Evolutionary conservation across 1,139 yeast genomes (phyloP).

Genomic region (Magnusiomyces sp.): DNA sequence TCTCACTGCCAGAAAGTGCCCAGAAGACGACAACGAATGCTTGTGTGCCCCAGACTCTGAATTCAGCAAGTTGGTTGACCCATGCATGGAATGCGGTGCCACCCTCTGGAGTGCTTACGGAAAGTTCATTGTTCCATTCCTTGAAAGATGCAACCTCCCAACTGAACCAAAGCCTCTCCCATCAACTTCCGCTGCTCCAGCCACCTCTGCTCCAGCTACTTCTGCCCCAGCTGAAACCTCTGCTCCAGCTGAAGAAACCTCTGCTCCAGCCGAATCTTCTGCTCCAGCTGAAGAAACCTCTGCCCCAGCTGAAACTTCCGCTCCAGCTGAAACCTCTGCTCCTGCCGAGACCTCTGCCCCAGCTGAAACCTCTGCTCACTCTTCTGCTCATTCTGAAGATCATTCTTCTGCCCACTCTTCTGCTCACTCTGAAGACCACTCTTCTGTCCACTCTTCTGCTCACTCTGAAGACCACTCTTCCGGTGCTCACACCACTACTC

Average conservation of each 20-base stretch:
- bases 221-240: conserved; percentile 1
- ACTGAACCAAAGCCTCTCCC: conserved; percentile 2
- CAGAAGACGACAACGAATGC: conserved; percentile 7
- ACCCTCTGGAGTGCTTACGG: conserved; percentile 12
- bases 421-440: neutral
- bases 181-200: conserved; percentile 1
- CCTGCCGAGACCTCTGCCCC: neutral
- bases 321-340: conserved; percentile 4
- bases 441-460: neutral
- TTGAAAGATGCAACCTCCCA: conserved; percentile 6
- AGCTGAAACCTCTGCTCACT: conserved; percentile 1
- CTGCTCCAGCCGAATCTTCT: conserved; percentile 2
- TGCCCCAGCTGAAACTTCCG: neutral
- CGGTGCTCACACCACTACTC: neutral
- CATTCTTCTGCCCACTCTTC: neutral
- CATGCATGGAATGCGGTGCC: conserved; percentile 12
- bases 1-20: conserved; percentile 10
- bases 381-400: neutral
- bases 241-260: neutral
- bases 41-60: conserved; percentile 8
- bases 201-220: conserved; percentile 3
- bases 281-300: conserved; percentile 4
- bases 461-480: neutral
- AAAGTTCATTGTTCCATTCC: conserved; percentile 8
- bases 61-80: conserved; percentile 5